Evolutionary conservation across 768 basidiomycete genomes (phyloP), one percentile per base, ranked within the genome.

Genomic region (Mycena kentingensis): DNA sequence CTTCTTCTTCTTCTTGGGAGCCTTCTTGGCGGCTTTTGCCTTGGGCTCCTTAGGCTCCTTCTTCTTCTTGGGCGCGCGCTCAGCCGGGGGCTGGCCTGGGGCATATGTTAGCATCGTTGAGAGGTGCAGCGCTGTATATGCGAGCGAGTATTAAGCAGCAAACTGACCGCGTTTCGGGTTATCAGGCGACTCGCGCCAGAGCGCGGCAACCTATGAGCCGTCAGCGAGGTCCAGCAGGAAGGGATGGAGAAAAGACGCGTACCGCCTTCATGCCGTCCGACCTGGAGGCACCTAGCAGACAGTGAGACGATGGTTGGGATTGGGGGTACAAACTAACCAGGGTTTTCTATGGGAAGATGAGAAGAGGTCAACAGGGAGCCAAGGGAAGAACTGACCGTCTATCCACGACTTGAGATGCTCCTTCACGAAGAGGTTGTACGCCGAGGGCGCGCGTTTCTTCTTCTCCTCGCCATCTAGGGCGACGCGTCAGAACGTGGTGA

Each of bases 151-250:
- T n/a, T n/a, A n/a, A n/a, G n/a, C n/a, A n/a, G n/a, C n/a, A n/a
- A n/a, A n/a, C n/a, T n/a, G n/a, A n/a, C 49, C 49, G 26, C 49
- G 49, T 18, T 51, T 51, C 15, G 49, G 49, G 36, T 51, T 51
- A 27, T 51, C 49, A 5, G 49, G 49, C 2, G 49, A 10, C 18
- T 51, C 49, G 38, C 27, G 27, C 49, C 49, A 51, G 27, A 51
- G 18, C 11, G 18, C 38, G 10, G 49, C 49, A 24, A 51, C 39
- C 49, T 51, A 16, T 25, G 21, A 25, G 38, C 29, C n/a, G n/a
- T n/a, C n/a, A n/a, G 24, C 25, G 6, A 34, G 41, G 11, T 7
- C 12, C 41, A 42, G 13, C 13, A 13, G 3, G 41, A 31, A 8
- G 24, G 10, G 38, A 32, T 15, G 27, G 22, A 50, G 28, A 12